Percentiles rank a stretch among this genome's conserved stretches.
Conservation (phyloP, 2,329 filamentous ascomycete genomes). For the Monascus ruber region DNA sequence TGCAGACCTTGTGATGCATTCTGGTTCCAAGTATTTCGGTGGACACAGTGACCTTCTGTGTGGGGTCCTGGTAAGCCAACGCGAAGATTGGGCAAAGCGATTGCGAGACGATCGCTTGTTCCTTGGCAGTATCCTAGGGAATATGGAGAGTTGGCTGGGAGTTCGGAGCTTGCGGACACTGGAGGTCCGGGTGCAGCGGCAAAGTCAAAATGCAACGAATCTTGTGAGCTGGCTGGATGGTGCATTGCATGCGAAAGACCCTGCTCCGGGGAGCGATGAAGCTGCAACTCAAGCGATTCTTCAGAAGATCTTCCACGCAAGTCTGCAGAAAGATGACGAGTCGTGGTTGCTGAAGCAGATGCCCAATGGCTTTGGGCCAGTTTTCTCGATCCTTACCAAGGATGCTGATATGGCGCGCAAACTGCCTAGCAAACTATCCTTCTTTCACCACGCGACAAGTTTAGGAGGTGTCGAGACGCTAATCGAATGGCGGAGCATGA, state of each 20-base stretch:
- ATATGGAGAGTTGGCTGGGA: constrained; percentile 83
- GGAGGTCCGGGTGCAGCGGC: constrained; percentile 66
- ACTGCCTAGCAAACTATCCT: constrained; percentile 63
- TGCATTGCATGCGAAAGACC: constrained; percentile 31
- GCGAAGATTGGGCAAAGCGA: constrained; percentile 46
- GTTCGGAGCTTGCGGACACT: constrained; percentile 76
- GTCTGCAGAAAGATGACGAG: constrained; percentile 57
- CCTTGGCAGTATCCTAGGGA: constrained; percentile 77
- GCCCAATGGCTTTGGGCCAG: constrained; percentile 80
- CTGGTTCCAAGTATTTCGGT: constrained; percentile 90
- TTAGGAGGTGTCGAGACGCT: constrained; percentile 88
- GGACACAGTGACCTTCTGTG: constrained; percentile 91
- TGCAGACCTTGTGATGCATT: constrained; percentile 83
- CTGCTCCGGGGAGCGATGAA: constrained; percentile 30
- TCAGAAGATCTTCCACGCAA: constrained; percentile 60
- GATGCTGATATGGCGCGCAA: constrained; percentile 49
- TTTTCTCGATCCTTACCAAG: constrained; percentile 65
- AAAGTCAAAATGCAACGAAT: constrained; percentile 57
- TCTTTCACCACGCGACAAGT: constrained; percentile 93
- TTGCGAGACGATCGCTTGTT: constrained; percentile 61
- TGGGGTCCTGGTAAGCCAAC: constrained; percentile 61
- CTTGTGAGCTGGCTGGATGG: constrained; percentile 62
- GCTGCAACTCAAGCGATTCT: constrained; percentile 45
- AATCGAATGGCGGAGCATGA: constrained; percentile 94
- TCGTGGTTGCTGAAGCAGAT: constrained; percentile 77